Evolutionary conservation across 805 yeast species (phyloP).

Genomic region (Metschnikowia noctiluminum): DNA sequence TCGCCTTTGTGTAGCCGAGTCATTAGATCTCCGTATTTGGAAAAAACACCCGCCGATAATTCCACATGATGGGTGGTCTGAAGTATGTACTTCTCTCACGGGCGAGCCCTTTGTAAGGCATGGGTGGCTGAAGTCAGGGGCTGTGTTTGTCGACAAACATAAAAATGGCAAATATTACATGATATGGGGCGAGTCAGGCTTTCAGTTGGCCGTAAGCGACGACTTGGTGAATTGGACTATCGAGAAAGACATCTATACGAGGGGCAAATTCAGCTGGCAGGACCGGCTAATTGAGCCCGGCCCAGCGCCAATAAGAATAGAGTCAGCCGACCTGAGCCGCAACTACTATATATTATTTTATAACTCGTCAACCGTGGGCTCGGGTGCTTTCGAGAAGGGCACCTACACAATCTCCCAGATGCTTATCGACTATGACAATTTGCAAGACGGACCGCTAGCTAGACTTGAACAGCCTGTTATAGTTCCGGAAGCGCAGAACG

Average conservation of each 20-base stretch:
- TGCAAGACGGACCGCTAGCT: constrained; percentile 35
- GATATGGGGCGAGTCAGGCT: constrained; percentile 43
- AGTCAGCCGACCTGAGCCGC: constrained; percentile 16
- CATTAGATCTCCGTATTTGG: constrained; percentile 37
- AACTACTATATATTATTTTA: constrained; percentile 38
- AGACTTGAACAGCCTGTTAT: constrained; percentile 35
- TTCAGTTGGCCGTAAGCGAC: constrained; percentile 34
- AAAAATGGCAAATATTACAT: constrained; percentile 37
- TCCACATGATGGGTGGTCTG: constrained; percentile 27
- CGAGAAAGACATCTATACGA: constrained; percentile 24
- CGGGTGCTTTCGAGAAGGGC: constrained; percentile 25
- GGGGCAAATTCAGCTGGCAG: constrained; percentile 29
- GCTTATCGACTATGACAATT: constrained; percentile 39
- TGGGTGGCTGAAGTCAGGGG: constrained; percentile 43
- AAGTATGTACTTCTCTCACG: constrained; percentile 25
- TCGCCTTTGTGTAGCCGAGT: constrained; percentile 38
- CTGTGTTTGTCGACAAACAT: constrained; percentile 31
- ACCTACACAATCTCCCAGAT: constrained; percentile 39
- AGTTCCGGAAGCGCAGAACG: constrained; percentile 33
- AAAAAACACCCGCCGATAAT: constrained; percentile 35
- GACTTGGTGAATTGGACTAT: constrained; percentile 37
- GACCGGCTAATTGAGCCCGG: constrained; percentile 40
- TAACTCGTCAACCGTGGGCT: constrained; percentile 39
- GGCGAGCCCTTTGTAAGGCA: constrained; percentile 27
- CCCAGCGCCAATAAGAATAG: constrained; percentile 39